Conservation (phyloP, 2,329 filamentous ascomycete species). For the Amylocarpus encephaloides region DNA sequence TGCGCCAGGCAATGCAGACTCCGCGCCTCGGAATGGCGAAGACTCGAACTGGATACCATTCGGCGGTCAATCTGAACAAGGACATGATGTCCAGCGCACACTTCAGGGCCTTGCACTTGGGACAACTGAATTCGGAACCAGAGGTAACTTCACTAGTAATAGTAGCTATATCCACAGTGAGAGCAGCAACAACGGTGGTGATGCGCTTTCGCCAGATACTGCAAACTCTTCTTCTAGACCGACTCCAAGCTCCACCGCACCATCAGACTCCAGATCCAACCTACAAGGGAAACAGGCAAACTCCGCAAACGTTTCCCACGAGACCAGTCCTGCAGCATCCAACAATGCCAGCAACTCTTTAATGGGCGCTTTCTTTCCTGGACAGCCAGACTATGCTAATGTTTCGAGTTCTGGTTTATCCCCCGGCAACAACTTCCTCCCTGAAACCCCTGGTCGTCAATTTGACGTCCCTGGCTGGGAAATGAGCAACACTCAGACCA, state of each 20-base stretch:
- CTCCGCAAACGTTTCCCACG: slow-evolving; percentile 43
- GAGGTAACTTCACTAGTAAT: slow-evolving; percentile 22
- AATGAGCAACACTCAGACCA: slow-evolving; percentile 32
- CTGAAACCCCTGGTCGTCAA: slow-evolving; percentile 34
- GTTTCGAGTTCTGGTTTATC: slow-evolving; percentile 20
- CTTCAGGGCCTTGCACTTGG: slow-evolving; percentile 20
- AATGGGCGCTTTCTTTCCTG: slow-evolving; percentile 28
- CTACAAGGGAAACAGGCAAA: slow-evolving; percentile 25
- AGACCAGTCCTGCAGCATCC: slow-evolving; percentile 44
- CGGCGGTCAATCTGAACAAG: not conserved
- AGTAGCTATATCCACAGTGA: slow-evolving; percentile 38
- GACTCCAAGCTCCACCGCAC: slow-evolving; percentile 52
- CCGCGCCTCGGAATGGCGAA: slow-evolving; percentile 5
- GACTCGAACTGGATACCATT: not conserved
- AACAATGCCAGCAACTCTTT: slow-evolving; percentile 13
- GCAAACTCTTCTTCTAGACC: slow-evolving; percentile 38
- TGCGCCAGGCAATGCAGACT: slow-evolving; percentile 4
- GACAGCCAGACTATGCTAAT: slow-evolving; percentile 18
- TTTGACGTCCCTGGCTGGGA: slow-evolving; percentile 43
- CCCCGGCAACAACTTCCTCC: slow-evolving; percentile 35
- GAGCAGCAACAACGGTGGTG: slow-evolving; percentile 33
- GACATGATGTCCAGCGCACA: slow-evolving; percentile 18
- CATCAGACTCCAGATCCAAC: slow-evolving; percentile 35
- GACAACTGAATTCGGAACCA: slow-evolving; percentile 6
- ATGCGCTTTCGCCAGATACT: slow-evolving; percentile 23